phyloP scores from a whole-genome alignment of 352 stramenopile species.

The Blastocystis sp. region DNA sequence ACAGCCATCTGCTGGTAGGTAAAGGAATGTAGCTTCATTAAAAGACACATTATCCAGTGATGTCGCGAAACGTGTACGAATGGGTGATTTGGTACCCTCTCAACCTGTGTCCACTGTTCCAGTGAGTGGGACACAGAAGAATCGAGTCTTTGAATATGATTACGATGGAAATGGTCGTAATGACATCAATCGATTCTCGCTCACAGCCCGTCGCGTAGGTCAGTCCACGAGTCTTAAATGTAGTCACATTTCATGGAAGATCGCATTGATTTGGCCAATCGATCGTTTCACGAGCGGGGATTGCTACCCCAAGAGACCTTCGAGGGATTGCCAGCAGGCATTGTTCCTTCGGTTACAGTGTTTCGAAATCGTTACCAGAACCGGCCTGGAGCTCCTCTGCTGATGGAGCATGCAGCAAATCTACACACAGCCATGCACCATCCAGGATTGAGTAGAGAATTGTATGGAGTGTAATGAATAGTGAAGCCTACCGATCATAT shows the following conservation, averaged over 20 bases:
- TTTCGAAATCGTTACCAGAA: constrained; percentile 13
- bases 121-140: neutral
- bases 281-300: constrained; percentile 36
- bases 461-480: neutral
- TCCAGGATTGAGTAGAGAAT: constrained; percentile 2
- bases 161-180: constrained; percentile 34
- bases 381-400: neutral
- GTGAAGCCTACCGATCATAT: constrained; percentile 38
- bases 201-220: neutral
- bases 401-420: constrained; percentile 21
- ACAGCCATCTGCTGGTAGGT: neutral
- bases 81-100: neutral
- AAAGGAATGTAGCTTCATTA: neutral
- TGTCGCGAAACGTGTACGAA: neutral
- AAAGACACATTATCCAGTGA: neutral
- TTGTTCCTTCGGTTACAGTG: constrained; percentile 30
- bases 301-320: constrained; percentile 39
- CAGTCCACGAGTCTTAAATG: neutral
- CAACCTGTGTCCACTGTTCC: neutral
- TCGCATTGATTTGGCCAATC: constrained; percentile 25
- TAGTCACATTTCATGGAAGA: constrained; percentile 41
- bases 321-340: constrained; percentile 39
- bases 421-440: constrained; percentile 57
- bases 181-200: constrained; percentile 50
- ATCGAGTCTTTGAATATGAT: neutral